Base-by-base conservation (phyloP, 2,329 filamentous ascomycete genomes). In the Camillea tinctor region DNA sequence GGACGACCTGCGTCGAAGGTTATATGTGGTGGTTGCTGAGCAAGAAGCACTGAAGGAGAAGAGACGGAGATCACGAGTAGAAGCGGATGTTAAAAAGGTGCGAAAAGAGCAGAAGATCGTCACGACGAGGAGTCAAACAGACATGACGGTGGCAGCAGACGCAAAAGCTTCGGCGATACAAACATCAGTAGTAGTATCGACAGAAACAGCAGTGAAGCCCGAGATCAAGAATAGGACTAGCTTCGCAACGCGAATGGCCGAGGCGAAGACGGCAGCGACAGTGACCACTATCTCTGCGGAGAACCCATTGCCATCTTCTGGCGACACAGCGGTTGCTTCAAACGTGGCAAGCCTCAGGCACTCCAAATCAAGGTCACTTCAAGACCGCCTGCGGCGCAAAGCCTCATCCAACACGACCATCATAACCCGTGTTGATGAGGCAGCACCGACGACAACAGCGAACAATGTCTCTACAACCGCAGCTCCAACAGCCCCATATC, bases 1-100 rank as follows among this genome's bases (percentile, higher is more conserved):
- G 0, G 78, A 82, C 24, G 84, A 88, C 58, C 72, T 88, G 24
- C 77, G 79, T 11, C 77, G 80, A 30, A 80, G 84, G 19, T 76
- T 88, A 22, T 76, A 77, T 54, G 64, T 78, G 11, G 80, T 87
- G 19, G 73, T 84, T 15, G 77, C 76, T 4, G 78, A 86, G 60
- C 81, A 82, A 62, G 81, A 81, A 60, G 72, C 74, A 7, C 69
- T 71, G 13, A 73, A 76, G 3, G 76, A 79, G 56, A 71, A 69
- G 64, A 74, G 72, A 58, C 69, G 69, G 55, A 70, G 70, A 53
- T 66, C 69, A 30, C 68, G 65, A 50, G 60, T 67, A 44, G 71
- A 73, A 52, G 63, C 65, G 26, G 59, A 61, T 23, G 56, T 56
- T 17, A 59, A 66, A 56, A 60, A 57, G 54, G 50, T 50, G 49